phyloP scores from a whole-genome alignment of 1,284 basidiomycete species.

The Macrocybe sp. region DNA sequence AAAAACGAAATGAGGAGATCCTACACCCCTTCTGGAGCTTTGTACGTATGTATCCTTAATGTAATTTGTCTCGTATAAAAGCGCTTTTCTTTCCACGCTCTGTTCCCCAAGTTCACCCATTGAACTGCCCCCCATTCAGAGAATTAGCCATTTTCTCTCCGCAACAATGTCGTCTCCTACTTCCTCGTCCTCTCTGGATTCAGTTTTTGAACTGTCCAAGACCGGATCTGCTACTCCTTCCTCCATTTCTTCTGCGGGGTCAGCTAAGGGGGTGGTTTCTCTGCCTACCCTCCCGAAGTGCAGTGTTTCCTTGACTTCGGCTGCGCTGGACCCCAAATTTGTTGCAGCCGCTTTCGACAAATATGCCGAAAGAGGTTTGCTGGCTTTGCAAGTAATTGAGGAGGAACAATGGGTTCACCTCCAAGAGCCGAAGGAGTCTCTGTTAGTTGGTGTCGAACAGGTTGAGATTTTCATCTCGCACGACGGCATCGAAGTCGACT shows the following conservation, averaged over 20 bases:
- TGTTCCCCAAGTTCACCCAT: neutral
- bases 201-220: conserved; percentile 20
- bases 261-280: conserved; percentile 5
- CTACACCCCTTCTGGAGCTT: no score
- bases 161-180: conserved; percentile 19
- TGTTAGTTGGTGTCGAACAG: neutral
- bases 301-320: conserved; percentile 21
- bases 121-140: neutral
- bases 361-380: conserved; percentile 19
- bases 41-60: no score
- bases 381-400: conserved; percentile 24
- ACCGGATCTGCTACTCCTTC: conserved; percentile 30
- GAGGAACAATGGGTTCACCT: neutral
- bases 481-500: neutral
- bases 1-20: no score
- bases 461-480: conserved; percentile 4
- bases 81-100: no score
- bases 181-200: conserved; percentile 21
- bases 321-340: conserved; percentile 12
- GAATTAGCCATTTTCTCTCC: conserved; percentile 4
- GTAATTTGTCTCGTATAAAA: no score
- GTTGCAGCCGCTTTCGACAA: conserved; percentile 24
- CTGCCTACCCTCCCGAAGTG: conserved; percentile 12
- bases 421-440: conserved; percentile 5
- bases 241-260: conserved; percentile 14